Evolutionary conservation across 192 early-diverging fungal species (phyloP).

Genomic region (Backusella parvicylindrica): DNA sequence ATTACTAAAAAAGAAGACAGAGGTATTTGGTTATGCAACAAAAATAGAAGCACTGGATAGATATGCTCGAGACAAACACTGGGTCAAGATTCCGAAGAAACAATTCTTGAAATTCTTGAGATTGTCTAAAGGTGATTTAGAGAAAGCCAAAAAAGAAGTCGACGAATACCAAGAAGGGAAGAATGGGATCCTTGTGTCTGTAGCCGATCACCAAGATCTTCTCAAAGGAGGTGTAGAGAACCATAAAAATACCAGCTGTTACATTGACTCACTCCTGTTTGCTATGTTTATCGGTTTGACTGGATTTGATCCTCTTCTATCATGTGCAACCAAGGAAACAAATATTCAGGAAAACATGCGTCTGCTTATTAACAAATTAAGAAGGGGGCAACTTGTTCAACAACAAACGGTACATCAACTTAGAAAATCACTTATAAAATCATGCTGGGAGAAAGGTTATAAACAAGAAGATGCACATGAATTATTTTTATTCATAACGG

Average conservation of each 20-base stretch:
- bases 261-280: constrained; percentile 61
- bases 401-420: constrained; percentile 47
- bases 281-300: constrained; percentile 61
- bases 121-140: background rate
- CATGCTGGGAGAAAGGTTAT: constrained; percentile 41
- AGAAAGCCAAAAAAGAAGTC: background rate
- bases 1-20: background rate
- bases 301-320: constrained; percentile 48
- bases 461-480: constrained; percentile 66
- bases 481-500: constrained; percentile 62
- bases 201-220: background rate
- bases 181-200: background rate
- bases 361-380: constrained; percentile 55
- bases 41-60: background rate
- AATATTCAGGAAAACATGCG: constrained; percentile 48
- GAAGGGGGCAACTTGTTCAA: constrained; percentile 53
- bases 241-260: constrained; percentile 59
- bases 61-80: background rate
- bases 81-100: background rate
- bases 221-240: constrained; percentile 38
- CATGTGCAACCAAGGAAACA: constrained; percentile 27
- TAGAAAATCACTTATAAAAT: constrained; percentile 40
- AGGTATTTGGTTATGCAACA: background rate
- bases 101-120: background rate
- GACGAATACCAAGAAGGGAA: background rate